Conservation (phyloP, 352 stramenopile genomes). For the Globisporangium iwayamae region DNA sequence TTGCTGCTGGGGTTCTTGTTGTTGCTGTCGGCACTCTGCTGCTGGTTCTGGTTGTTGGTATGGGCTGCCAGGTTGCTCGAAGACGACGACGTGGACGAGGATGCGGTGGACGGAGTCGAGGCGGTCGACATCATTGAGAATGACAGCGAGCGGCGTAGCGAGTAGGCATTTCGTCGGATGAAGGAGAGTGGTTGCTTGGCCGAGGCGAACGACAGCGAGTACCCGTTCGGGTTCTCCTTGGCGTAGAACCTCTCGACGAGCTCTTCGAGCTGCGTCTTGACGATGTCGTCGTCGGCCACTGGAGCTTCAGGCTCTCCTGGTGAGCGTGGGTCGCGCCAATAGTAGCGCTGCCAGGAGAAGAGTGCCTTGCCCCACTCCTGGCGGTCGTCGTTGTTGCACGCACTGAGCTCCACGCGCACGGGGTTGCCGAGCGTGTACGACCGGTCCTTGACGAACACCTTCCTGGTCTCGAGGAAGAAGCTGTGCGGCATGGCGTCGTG, state of each 20-base stretch:
- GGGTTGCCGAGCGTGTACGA: conserved; percentile 72
- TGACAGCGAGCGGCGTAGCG: conserved; percentile 59
- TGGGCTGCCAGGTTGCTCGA: conserved; percentile 22
- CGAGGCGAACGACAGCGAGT: conserved; percentile 41
- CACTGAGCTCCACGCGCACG: conserved; percentile 67
- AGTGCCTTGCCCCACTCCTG: conserved; percentile 82
- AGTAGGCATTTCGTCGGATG: conserved; percentile 61
- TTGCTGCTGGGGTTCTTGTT: conserved; percentile 19
- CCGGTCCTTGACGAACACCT: conserved; percentile 83
- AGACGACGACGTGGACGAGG: conserved; percentile 29
- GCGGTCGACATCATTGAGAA: conserved; percentile 43
- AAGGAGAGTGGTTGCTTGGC: conserved; percentile 74
- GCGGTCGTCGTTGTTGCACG: conserved; percentile 54
- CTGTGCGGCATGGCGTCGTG: conserved; percentile 61
- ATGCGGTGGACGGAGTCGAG: conserved; percentile 35
- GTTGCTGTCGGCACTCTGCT: conserved; percentile 19
- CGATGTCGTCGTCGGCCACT: conserved; percentile 16
- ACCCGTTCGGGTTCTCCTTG: conserved; percentile 24
- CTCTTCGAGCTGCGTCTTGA: conserved; percentile 45
- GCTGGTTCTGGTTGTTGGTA: conserved; percentile 3
- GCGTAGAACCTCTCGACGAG: conserved; percentile 38
- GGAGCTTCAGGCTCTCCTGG: conserved; percentile 5
- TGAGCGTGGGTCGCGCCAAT: conserved; percentile 65
- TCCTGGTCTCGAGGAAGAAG: conserved; percentile 81
- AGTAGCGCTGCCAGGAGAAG: conserved; percentile 87